phyloP scores from a whole-genome alignment of 106 monocot species.

The Hemerocallis citrina region DNA sequence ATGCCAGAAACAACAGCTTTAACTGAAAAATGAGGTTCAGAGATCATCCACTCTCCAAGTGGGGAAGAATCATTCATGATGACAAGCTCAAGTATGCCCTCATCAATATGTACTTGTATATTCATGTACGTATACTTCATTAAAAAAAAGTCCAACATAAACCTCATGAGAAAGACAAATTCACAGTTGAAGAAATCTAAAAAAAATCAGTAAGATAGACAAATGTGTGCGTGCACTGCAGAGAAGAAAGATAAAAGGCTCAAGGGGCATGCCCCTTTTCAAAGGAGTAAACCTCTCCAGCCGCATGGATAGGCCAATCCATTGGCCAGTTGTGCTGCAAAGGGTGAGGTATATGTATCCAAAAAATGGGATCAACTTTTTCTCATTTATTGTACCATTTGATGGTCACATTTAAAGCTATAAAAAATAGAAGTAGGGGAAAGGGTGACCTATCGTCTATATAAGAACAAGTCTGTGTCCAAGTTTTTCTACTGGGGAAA shows the following conservation, averaged over 20 bases:
- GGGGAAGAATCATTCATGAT: constrained; percentile 23
- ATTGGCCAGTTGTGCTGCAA: too few relatives aligned
- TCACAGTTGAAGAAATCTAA: neutral
- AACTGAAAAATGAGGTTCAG: constrained; percentile 39
- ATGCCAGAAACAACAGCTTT: constrained; percentile 59
- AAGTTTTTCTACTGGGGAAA: too few relatives aligned
- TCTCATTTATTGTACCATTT: too few relatives aligned
- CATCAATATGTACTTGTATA: constrained; percentile 62
- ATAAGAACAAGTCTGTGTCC: too few relatives aligned
- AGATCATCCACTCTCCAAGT: constrained; percentile 17
- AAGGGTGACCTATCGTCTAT: too few relatives aligned
- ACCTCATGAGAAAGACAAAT: neutral
- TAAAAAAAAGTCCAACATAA: constrained; percentile 7
- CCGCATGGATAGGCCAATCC: too few relatives aligned
- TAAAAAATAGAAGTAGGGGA: too few relatives aligned
- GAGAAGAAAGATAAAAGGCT: neutral
- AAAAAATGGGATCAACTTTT: too few relatives aligned
- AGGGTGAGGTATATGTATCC: too few relatives aligned
- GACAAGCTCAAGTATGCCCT: constrained; percentile 46
- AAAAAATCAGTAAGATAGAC: neutral
- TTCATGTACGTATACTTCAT: constrained; percentile 79
- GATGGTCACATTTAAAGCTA: too few relatives aligned
- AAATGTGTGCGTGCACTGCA: neutral
- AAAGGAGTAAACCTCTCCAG: too few relatives aligned
- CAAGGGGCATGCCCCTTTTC: too few relatives aligned